phyloP scores from a whole-genome alignment of 1,284 basidiomycete genomes.

The Grifola frondosa region DNA sequence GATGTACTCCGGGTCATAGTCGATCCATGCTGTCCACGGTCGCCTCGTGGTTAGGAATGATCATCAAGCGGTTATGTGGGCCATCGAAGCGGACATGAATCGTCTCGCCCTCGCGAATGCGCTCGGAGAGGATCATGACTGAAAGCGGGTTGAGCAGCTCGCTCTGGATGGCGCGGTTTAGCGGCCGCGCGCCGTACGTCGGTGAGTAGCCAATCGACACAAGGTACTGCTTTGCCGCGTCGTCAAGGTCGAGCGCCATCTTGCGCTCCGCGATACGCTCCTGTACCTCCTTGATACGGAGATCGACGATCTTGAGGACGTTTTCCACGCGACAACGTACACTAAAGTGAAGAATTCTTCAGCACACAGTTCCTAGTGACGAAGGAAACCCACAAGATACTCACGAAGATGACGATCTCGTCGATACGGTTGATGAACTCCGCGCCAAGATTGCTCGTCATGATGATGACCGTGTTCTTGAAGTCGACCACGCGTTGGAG shows the following conservation, averaged over 20 bases:
- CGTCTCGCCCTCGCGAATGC: slow-evolving; percentile 79
- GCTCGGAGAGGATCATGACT: slow-evolving; percentile 82
- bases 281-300: slow-evolving; percentile 68
- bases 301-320: slow-evolving; percentile 82
- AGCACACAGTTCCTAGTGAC: slow-evolving; percentile 13
- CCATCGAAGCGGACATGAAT: slow-evolving; percentile 82
- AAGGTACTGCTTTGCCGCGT: slow-evolving; percentile 80
- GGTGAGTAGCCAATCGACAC: slow-evolving; percentile 84
- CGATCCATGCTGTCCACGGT: slow-evolving; percentile 56
- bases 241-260: slow-evolving; percentile 77
- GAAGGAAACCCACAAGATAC: slow-evolving; percentile 29
- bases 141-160: slow-evolving; percentile 94
- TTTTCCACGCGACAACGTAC: slow-evolving; percentile 74
- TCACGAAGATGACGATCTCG: slow-evolving; percentile 86
- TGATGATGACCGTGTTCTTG: slow-evolving; percentile 89
- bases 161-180: slow-evolving; percentile 90
- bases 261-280: slow-evolving; percentile 78
- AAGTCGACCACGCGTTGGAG: slow-evolving; percentile 79
- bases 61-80: slow-evolving; percentile 76
- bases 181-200: slow-evolving; percentile 86
- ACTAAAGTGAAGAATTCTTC: slow-evolving; percentile 44
- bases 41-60: slow-evolving; percentile 87
- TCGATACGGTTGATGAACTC: slow-evolving; percentile 82
- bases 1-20: slow-evolving; percentile 48
- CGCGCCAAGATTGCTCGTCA: slow-evolving; percentile 91